phyloP scores from a whole-genome alignment of 352 stramenopile species.

The Phytophthora hybrid region DNA sequence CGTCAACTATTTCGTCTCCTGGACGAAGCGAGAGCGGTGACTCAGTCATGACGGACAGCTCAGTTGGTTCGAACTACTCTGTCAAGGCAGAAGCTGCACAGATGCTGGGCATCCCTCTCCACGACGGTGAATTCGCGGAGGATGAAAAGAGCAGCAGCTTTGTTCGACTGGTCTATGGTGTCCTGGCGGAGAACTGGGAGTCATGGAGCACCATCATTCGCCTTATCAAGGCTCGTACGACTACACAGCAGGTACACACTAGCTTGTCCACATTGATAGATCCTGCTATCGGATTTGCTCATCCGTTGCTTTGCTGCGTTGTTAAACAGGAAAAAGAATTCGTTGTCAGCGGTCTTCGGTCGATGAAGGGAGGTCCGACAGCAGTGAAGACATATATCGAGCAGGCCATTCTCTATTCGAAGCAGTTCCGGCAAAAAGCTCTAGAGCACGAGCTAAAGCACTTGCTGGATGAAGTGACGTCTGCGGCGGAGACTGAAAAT shows the following conservation, averaged over 20 bases:
- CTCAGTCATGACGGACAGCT: conserved; percentile 62
- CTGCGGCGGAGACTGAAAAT: conserved; percentile 5
- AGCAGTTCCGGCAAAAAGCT: conserved; percentile 74
- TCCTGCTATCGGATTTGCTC: not conserved
- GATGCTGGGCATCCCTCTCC: conserved; percentile 81
- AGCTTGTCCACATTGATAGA: not conserved
- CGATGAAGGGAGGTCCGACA: conserved; percentile 75
- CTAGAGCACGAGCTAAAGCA: conserved; percentile 61
- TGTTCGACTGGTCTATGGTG: conserved; percentile 70
- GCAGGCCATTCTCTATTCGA: conserved; percentile 66
- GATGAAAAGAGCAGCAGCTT: conserved; percentile 67
- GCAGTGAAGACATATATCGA: conserved; percentile 77
- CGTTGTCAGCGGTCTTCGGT: conserved; percentile 67
- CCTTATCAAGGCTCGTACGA: conserved; percentile 77
- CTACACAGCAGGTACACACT: conserved; percentile 66
- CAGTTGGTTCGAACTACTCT: conserved; percentile 78
- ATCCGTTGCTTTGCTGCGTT: conserved; percentile 1
- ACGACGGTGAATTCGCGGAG: conserved; percentile 65
- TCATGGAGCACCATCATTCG: conserved; percentile 85
- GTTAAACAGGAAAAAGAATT: conserved; percentile 77
- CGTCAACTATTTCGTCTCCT: conserved; percentile 69
- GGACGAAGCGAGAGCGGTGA: conserved; percentile 71
- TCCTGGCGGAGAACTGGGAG: conserved; percentile 88
- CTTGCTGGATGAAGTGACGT: conserved; percentile 46
- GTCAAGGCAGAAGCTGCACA: conserved; percentile 81